Evolutionary conservation across 805 yeast species (phyloP), one percentile per base, ranked within the genome.

Genomic region (Suhomyces tanzawaensis): DNA sequence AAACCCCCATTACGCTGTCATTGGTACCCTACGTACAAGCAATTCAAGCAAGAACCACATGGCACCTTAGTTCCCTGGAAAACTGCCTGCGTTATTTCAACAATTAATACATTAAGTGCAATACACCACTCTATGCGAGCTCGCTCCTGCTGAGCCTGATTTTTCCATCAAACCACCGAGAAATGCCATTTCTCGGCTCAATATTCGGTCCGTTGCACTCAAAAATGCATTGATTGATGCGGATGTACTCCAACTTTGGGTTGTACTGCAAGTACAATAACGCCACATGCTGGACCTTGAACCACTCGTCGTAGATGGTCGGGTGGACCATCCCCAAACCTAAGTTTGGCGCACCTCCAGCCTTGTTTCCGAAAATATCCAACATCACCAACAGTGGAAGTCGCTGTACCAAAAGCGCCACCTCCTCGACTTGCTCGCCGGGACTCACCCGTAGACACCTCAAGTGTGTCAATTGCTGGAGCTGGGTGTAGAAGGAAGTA

Each of bases 221-320:
- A 57, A 77, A 79, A 12, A 78, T 48, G 45, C 76, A 72, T 23
- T 62, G 59, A 51, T 77, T 75, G 27, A 79, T 68, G 41, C 76
- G 64, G 14, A 78, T 62, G 45, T 72, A 77, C 34, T 50, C 36
- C 22, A 79, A 46, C 1, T 37, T 25, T 0, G 25, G 26, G 41
- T 61, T 66, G 7, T 48, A 39, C 15, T 60, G 42, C 22, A 60
- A 47, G 38, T 74, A 67, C 4, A 64, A 57, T 28, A 59, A 43
- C 1, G 81, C 83, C 6, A 75, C 69, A 45, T 74, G 79, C 46
- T 74, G 78, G 2, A 77, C 76, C 39, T 75, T 64, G 42, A 66
- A 65, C 82, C 82, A 77, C 41, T 72, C 74, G 51, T 78, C 83
- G 49, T 67, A 69, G 3, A 78, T 62, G 4, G 76, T 74, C 8